Base-by-base conservation (phyloP, 306 rosid species). In the Prunus armeniaca region DNA sequence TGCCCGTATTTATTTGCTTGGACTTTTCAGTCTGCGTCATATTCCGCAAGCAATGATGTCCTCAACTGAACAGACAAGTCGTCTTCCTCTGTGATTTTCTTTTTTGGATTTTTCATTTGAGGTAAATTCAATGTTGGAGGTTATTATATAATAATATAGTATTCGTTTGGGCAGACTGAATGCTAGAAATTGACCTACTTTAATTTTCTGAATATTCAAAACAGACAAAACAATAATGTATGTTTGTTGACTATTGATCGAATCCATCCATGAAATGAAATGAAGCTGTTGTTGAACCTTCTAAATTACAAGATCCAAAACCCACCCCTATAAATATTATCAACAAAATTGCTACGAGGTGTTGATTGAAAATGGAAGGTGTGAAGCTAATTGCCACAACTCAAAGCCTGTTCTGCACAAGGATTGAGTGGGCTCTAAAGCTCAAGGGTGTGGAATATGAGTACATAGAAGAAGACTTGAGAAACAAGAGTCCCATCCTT, bases 371-470 rank as follows among this genome's bases (percentile, higher is more conserved):
- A 10, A 87, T 87, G 87, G 87, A 58, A 64, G 87, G 73, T 56
- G 76, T 76, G 81, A 83, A 85, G 79, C 51, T 85, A 46, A 67
- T 87, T 19, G 87, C 63, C 9, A 69, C 82, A 12, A 61, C 65
- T 9, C 41, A 60, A 64, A 87, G 87, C 84, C 67, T 83, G 76
- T 79, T 79, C 57, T 82, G 85, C 38, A 65, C 77, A 4, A 82
- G 91, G 76, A 51, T 87, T 46, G 84, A 84, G 38, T 84, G 86
- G 88, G 87, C 81, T 9, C 32, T 87, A 5, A 87, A 73, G 79
- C 76, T 87, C 12, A 85, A 87, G 72, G 87, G 91, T 5, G 87
- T 87, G 63, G 88, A 87, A 50, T 87, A 82, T 17, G 84, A 84
- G 57, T 85, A 65, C 69, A 11, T 82, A 20, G 71, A 68, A 80